A percentile compares a stretch with the other conserved stretches of the same genome.
Evolutionary conservation across 768 basidiomycete species (phyloP).

Genomic region (Naganishia randhawae): DNA sequence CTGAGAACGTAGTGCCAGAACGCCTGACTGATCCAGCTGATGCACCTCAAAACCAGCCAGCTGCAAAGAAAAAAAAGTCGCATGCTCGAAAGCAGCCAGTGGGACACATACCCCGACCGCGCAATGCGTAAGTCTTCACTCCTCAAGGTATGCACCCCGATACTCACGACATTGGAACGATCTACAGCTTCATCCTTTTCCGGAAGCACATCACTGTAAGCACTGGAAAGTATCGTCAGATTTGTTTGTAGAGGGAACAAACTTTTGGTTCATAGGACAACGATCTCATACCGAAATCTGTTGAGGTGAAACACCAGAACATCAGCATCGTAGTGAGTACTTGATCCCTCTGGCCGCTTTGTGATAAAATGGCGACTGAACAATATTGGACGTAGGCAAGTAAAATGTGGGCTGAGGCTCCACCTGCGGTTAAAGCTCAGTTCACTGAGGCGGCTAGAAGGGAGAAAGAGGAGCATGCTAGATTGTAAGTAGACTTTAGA

Average conservation of each 20-base stretch:
- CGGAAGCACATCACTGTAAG: slow-evolving; percentile 49
- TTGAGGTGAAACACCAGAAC: slow-evolving; percentile 51
- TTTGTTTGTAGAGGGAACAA: background rate
- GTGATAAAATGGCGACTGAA: no score
- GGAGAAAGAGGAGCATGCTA: slow-evolving; percentile 50
- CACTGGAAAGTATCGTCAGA: background rate
- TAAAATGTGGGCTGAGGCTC: slow-evolving; percentile 51
- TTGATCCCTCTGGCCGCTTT: background rate
- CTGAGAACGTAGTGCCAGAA: background rate
- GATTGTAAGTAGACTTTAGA: slow-evolving; percentile 24
- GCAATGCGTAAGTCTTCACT: slow-evolving; percentile 40
- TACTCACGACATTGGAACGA: background rate
- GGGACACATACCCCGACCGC: slow-evolving; percentile 50
- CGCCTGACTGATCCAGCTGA: background rate
- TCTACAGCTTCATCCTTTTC: slow-evolving; percentile 48
- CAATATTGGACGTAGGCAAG: slow-evolving; percentile 34
- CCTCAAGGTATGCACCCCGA: background rate
- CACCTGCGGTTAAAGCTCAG: slow-evolving; percentile 45
- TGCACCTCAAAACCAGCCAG: background rate
- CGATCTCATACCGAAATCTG: slow-evolving; percentile 45
- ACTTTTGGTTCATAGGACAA: slow-evolving; percentile 36
- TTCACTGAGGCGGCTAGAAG: slow-evolving; percentile 45
- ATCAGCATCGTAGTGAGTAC: slow-evolving; percentile 48
- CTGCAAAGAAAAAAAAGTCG: slow-evolving; percentile 43
- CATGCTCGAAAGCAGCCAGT: slow-evolving; percentile 50